These are phyloP conservation scores for Edaphochlamys debaryana DNA, from an alignment of 139 green algal genomes.

Conservation along the genomic window DNA sequence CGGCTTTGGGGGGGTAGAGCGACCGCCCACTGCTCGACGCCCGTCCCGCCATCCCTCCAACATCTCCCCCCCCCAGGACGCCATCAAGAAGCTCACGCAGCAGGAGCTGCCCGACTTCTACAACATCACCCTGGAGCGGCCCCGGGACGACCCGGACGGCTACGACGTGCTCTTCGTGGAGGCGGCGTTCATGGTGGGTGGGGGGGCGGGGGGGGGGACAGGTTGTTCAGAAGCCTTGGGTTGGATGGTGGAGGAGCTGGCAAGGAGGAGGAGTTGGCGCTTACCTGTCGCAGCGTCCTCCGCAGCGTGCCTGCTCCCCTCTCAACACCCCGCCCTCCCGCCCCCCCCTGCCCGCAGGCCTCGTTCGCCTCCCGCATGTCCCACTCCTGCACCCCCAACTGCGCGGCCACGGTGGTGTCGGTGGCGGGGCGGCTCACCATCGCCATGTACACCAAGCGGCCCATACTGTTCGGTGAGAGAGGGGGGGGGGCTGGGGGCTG, in stretches of 20 bases:
- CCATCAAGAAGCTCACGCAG: constrained; percentile 56
- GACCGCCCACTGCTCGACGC: neutral
- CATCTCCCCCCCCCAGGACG: constrained; percentile 55
- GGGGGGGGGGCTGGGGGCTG: no score
- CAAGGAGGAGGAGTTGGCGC: no score
- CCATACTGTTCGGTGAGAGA: constrained; percentile 48
- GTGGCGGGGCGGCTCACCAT: constrained; percentile 83
- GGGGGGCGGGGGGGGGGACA: no score
- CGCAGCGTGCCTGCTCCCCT: no score
- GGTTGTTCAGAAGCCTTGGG: no score
- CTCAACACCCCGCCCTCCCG: no score
- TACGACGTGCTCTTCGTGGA: constrained; percentile 95
- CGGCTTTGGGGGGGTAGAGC: no score
- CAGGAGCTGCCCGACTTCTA: constrained; percentile 92
- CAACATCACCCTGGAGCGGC: constrained; percentile 92
- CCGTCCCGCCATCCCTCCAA: no score
- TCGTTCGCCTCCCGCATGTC: constrained; percentile 89
- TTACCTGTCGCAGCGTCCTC: neutral
- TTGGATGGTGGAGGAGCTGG: no score
- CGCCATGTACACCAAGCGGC: constrained; percentile 84
- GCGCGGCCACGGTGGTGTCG: constrained; percentile 80
- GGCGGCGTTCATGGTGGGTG: constrained; percentile 80
- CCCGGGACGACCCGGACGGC: constrained; percentile 71
- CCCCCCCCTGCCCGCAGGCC: constrained; percentile 53
- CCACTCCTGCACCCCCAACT: constrained; percentile 96